These are phyloP conservation scores for Debaryomyces fabryi DNA, from an alignment of 1,139 yeast genomes.

Conservation along the genomic window DNA sequence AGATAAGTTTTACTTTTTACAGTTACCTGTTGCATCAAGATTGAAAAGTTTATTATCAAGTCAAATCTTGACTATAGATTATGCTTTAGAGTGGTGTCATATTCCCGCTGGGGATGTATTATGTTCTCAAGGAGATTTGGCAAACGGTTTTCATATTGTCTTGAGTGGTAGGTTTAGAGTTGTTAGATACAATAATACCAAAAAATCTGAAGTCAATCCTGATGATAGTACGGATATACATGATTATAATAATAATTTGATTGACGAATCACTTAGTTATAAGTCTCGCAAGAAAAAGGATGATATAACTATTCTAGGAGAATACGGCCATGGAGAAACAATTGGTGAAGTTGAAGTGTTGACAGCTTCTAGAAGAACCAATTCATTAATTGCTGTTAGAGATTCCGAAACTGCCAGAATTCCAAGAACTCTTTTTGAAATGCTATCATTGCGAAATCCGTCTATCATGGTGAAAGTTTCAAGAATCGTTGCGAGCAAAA, in stretches of 20 bases:
- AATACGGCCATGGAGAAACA: constrained; percentile 92
- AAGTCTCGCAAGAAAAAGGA: constrained; percentile 28
- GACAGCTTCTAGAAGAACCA: constrained; percentile 75
- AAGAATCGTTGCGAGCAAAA: constrained; percentile 79
- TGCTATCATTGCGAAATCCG: constrained; percentile 82
- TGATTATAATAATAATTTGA: constrained; percentile 18
- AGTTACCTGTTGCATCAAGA: constrained; percentile 75
- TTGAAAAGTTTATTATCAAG: constrained; percentile 67
- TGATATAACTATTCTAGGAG: constrained; percentile 57
- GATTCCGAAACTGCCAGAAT: constrained; percentile 93
- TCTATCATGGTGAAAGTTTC: constrained; percentile 90
- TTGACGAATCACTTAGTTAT: constrained; percentile 24
- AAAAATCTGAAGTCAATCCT: constrained; percentile 11
- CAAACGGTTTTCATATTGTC: constrained; percentile 91
- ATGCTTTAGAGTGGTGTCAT: constrained; percentile 95
- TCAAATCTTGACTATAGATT: constrained; percentile 75
- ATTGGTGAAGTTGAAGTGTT: constrained; percentile 94
- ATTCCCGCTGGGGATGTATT: constrained; percentile 80
- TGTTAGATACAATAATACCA: constrained; percentile 33
- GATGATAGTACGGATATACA: constrained; percentile 15
- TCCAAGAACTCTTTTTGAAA: constrained; percentile 86
- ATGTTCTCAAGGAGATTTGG: constrained; percentile 81
- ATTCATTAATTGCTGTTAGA: constrained; percentile 82
- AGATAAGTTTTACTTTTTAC: constrained; percentile 76
- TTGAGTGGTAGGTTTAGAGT: constrained; percentile 88